Base-by-base conservation (phyloP, 2,329 filamentous ascomycete genomes). In the Sclerotinia glacialis region DNA sequence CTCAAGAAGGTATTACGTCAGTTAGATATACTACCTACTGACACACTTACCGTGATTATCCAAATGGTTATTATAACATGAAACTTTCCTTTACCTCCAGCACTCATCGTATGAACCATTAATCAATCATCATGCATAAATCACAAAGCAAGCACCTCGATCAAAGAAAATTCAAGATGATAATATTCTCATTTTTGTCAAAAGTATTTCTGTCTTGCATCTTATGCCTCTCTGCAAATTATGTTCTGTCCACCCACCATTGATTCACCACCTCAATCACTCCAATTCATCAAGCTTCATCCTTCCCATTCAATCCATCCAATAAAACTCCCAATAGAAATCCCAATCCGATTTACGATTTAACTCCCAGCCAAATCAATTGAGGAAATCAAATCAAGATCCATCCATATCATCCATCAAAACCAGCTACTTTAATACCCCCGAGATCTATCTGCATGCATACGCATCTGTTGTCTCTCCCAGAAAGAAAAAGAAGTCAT, bases 401-500 rank as follows among this genome's bases (percentile, higher is more conserved):
- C 46, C 44, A 62, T 62, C 59, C 21, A 40, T 46, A 59, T 18
- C 9, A 46, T 46, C 55, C 55, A 47, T 59, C 42, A 44, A 60
- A 60, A 31, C 44, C 56, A 31, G 56, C 42, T 60, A 12, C 26
- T 60, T 28, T 60, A 60, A 60, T 47, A 60, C 37, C 37, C 21
- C 26, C 42, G 42, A 60, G 56, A 60, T 60, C 56, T 34, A 44
- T 47, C 44, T 59, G 40, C 52, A 54, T n/a, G 31, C 31, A n/a
- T 54, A 37, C 8, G 23, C 53, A 47, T 59, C 56, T 59, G 40
- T 26, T 16, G 37, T 47, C 56, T 59, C 56, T 34, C 21, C 28
- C n/a, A 62, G 31, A 34, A 62, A 49, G 28, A 62, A 62, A 50
- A 60, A n/a, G 18, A 42, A 62, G 14, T 62, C 56, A n/a, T 60